These are phyloP conservation scores for Talaromyces marneffei DNA, from an alignment of 2,329 filamentous ascomycete genomes.

Conservation along the genomic window DNA sequence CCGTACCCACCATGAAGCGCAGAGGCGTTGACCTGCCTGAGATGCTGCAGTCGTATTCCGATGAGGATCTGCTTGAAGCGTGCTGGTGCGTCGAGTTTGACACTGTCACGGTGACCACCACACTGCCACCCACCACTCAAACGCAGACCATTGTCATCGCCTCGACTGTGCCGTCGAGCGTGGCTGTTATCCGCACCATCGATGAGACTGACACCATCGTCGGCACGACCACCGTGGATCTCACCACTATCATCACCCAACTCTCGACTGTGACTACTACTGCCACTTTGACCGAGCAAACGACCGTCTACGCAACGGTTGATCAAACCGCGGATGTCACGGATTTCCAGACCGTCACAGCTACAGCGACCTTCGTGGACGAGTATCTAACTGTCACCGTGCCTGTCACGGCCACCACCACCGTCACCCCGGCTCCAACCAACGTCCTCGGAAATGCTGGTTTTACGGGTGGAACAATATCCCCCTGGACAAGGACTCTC, in stretches of 20 bases:
- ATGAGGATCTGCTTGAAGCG: not conserved
- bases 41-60: not conserved
- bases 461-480: not conserved
- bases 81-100: conserved; percentile 4
- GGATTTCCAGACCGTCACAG: not conserved
- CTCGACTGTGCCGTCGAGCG: not conserved
- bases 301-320: not conserved
- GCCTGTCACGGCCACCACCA: not conserved
- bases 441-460: not conserved
- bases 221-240: not conserved
- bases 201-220: not conserved
- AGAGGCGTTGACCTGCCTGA: not conserved
- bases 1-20: not conserved
- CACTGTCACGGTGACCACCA: not conserved
- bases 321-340: not conserved
- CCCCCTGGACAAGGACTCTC: not conserved
- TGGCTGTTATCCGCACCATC: not conserved
- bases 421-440: not conserved
- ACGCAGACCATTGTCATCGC: not conserved
- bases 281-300: not conserved
- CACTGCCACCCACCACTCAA: not conserved
- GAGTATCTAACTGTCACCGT: not conserved
- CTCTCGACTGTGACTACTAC: not conserved
- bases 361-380: not conserved
- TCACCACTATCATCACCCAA: not conserved